These are phyloP conservation scores for Penicillium waksmanii DNA, from an alignment of 495 filamentous ascomycete genomes.

Conservation along the genomic window DNA sequence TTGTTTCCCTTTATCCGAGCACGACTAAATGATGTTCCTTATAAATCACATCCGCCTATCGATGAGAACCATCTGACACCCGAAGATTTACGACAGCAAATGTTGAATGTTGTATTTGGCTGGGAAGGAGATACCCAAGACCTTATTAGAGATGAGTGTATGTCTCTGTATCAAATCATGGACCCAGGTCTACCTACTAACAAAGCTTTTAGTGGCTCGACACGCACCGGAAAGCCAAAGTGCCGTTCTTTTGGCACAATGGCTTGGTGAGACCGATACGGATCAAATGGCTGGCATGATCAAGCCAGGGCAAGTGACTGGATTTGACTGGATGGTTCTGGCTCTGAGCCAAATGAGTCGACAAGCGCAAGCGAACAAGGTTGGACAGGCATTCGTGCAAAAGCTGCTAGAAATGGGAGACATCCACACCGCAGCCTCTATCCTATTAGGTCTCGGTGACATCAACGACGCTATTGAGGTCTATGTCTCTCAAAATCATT, in stretches of 20 bases:
- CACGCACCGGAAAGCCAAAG: conserved; percentile 73
- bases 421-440: conserved; percentile 86
- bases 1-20: conserved; percentile 70
- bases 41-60: conserved; percentile 63
- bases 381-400: conserved; percentile 91
- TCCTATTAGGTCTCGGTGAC: conserved; percentile 89
- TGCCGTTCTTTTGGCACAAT: conserved; percentile 81
- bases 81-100: conserved; percentile 84
- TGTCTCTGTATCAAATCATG: conserved; percentile 26
- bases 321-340: conserved; percentile 95
- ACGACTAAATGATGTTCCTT: conserved; percentile 78
- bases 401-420: conserved; percentile 87
- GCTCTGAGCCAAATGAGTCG: conserved; percentile 86
- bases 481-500: conserved; percentile 88
- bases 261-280: conserved; percentile 84
- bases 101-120: conserved; percentile 93
- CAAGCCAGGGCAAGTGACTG: conserved; percentile 78
- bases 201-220: conserved; percentile 54
- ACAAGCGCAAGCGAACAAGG: conserved; percentile 80
- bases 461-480: conserved; percentile 95
- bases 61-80: conserved; percentile 71
- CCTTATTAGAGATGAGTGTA: conserved; percentile 82
- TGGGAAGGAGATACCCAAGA: conserved; percentile 87
- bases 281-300: conserved; percentile 78
- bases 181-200: conserved; percentile 16